phyloP scores from a whole-genome alignment of 306 rosid species.

The Trifolium pratense region DNA sequence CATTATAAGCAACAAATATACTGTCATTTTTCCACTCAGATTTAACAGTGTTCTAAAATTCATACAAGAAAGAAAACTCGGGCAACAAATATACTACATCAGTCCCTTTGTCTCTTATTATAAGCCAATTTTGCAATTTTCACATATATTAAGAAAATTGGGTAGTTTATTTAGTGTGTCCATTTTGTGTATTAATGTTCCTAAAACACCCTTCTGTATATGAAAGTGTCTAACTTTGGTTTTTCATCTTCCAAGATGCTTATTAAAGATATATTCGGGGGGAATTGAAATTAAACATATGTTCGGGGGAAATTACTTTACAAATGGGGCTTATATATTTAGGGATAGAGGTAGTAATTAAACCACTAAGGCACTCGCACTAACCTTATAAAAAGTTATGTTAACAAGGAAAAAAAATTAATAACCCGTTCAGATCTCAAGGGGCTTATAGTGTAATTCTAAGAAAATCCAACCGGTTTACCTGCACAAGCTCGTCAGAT shows the following conservation, averaged over 20 bases:
- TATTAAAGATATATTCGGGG: not conserved
- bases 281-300: not conserved
- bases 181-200: not conserved
- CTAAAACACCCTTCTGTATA: not conserved
- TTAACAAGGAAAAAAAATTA: not conserved
- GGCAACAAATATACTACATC: not conserved
- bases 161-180: not conserved
- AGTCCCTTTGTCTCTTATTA: not conserved
- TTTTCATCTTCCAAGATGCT: not conserved
- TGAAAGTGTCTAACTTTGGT: not conserved
- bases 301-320: not conserved
- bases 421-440: not conserved
- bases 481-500: slow-evolving; percentile 97
- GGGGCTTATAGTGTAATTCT: slow-evolving; percentile 3
- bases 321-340: not conserved
- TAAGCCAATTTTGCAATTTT: not conserved
- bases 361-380: not conserved
- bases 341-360: not conserved
- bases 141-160: not conserved
- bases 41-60: not conserved
- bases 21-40: not conserved
- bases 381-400: not conserved
- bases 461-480: slow-evolving; percentile 35
- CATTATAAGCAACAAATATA: slow-evolving; percentile 22
- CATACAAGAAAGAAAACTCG: slow-evolving; percentile 1